Evolutionary conservation across 1,284 basidiomycete genomes (phyloP), one percentile per base, ranked within the genome.

Genomic region (Sanghuangporus baumii): DNA sequence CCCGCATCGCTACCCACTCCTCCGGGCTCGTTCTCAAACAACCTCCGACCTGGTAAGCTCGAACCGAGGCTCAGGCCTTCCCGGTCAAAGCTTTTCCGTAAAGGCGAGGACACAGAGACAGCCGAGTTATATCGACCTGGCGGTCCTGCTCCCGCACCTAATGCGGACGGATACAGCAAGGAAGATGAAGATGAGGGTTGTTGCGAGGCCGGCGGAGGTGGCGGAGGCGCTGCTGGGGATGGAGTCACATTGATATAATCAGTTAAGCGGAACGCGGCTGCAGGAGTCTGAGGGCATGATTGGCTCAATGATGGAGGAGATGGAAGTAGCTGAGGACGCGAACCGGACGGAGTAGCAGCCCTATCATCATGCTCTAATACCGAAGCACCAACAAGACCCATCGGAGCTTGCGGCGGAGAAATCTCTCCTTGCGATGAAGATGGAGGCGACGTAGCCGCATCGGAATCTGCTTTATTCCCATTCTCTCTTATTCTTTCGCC

Each of bases 241-340:
- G 88, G 88, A 20, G 88, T 88, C 41, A 85, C 83, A 66, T 90
- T 86, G 69, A 90, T 84, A 69, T 84, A 90, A 62, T 90, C 88
- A 67, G 81, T 81, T 64, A 89, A 75, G 71, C 87, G 86, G 73
- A 90, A 89, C 47, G 76, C 72, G 55, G 73, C 68, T 6, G 75
- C 75, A 0, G 79, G 79, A 7, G 76, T 79, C 11, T 74, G 73
- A 12, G 81, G 76, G 0, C 71, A 76, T 41, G 73, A 66, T 26
- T 51, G 63, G 34, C 56, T 41, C 23, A 59, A 59, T 38, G 57
- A 65, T 9, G 66, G 62, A 36, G 63, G 52, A 34, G 66, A 52
- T 11, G 61, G 64, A 6, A 57, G 34, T n/a, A 52, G 26, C 38
- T 59, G 61, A 8, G 52, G 16, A 34, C 34, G 51, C 34, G 59